Evolutionary conservation across 257 asterid genomes (phyloP).

Genomic region (Ligustrum vulgare): DNA sequence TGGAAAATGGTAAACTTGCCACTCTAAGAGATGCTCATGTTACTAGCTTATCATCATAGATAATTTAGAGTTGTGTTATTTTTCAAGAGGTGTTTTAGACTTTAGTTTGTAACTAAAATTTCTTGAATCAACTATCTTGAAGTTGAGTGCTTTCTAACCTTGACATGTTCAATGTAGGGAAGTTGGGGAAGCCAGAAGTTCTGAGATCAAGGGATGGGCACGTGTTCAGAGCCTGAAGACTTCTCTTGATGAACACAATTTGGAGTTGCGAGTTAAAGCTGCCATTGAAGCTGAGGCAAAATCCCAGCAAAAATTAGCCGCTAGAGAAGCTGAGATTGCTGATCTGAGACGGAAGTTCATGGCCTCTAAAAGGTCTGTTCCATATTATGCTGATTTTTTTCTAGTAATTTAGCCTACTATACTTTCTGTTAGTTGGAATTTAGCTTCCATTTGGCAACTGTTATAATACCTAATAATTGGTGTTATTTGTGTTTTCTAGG

Average conservation of each 20-base stretch:
- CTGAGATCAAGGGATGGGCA: constrained; percentile 91
- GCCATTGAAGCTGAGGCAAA: constrained; percentile 96
- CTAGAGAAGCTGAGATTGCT: constrained; percentile 91
- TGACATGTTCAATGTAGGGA: constrained; percentile 57
- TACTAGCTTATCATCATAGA: constrained; percentile 6
- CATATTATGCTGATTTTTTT: constrained; percentile 9
- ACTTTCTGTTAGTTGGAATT: constrained; percentile 4
- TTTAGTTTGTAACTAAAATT: constrained; percentile 2
- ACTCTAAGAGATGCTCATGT: constrained; percentile 6
- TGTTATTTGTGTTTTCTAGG: no score
- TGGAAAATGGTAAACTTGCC: not conserved
- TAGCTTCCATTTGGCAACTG: no score
- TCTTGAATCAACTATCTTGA: constrained; percentile 3
- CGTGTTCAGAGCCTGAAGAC: constrained; percentile 70
- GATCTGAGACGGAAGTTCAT: constrained; percentile 82
- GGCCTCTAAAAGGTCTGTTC: constrained; percentile 68
- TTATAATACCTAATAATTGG: no score
- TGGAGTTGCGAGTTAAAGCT: constrained; percentile 86
- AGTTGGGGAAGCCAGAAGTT: constrained; percentile 67
- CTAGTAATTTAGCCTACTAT: not conserved
- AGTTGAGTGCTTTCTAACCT: constrained; percentile 11
- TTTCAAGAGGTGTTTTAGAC: constrained; percentile 6
- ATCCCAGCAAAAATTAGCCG: constrained; percentile 90
- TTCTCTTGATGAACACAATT: constrained; percentile 79
- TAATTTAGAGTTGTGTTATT: constrained; percentile 12